These are phyloP conservation scores for Cubamyces sp. DNA, from an alignment of 768 basidiomycete species.

Conservation along the genomic window DNA sequence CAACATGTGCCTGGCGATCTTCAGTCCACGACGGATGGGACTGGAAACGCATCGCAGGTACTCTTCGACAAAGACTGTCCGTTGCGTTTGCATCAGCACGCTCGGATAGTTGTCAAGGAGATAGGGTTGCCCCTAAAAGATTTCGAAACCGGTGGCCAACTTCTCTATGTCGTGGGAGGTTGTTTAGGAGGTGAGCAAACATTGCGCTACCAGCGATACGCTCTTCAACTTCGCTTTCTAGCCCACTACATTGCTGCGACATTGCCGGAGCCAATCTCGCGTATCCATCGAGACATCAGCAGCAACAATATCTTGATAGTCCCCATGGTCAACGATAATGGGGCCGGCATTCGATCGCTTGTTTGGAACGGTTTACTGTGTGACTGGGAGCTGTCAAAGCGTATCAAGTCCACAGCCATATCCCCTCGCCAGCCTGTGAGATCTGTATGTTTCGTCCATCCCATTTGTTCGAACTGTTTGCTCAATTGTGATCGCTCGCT, in stretches of 20 bases:
- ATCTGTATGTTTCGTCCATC: background rate
- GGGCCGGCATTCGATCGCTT: background rate
- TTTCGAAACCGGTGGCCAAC: background rate
- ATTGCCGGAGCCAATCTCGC: background rate
- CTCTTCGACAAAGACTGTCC: background rate
- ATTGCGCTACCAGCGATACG: background rate
- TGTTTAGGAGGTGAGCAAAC: conserved; percentile 1
- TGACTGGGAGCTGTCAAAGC: conserved; percentile 16
- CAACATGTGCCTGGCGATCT: too few species aligned
- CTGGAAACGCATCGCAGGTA: too few species aligned
- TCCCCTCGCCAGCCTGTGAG: background rate
- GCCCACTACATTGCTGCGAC: background rate
- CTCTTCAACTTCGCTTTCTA: background rate
- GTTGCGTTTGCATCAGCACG: background rate
- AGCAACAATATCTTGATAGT: conserved; percentile 9
- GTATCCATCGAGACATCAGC: conserved; percentile 21
- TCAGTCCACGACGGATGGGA: too few species aligned
- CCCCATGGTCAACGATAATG: background rate
- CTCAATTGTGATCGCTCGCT: background rate
- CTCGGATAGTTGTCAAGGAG: conserved; percentile 13
- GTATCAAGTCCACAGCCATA: background rate
- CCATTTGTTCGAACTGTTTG: background rate
- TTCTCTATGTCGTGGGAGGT: background rate
- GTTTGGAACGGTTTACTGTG: background rate
- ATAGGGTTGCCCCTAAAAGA: background rate